These are phyloP conservation scores for Stephania yunnanensis DNA, from an alignment of 164 flowering plant species.

Conservation along the genomic window DNA sequence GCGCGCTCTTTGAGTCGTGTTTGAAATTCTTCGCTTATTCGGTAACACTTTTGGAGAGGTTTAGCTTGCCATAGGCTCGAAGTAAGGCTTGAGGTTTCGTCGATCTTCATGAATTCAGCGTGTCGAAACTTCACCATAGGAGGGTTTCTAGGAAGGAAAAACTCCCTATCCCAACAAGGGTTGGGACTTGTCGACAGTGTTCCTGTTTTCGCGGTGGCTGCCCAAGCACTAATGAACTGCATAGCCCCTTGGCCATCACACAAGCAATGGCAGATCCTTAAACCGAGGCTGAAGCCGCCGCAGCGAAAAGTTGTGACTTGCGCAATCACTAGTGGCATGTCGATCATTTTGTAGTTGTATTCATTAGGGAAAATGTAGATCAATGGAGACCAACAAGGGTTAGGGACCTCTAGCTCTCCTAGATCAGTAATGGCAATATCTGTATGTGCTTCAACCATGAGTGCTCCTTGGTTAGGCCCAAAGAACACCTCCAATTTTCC, in stretches of 20 bases:
- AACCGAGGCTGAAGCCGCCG: conserved; percentile 82
- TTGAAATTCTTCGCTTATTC: conserved; percentile 47
- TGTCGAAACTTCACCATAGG: conserved; percentile 53
- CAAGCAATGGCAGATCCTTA: conserved; percentile 78
- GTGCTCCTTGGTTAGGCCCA: conserved; percentile 55
- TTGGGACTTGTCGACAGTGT: conserved; percentile 27
- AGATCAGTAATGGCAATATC: conserved; percentile 39
- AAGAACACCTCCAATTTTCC: conserved; percentile 77
- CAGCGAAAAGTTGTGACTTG: conserved; percentile 71
- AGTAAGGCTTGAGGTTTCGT: conserved; percentile 56
- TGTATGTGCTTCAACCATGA: conserved; percentile 57
- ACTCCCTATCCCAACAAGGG: conserved; percentile 77
- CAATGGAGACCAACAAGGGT: conserved; percentile 70
- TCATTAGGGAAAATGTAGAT: conserved; percentile 53
- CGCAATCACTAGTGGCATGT: conserved; percentile 77
- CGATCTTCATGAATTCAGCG: conserved; percentile 50
- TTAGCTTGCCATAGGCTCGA: conserved; percentile 37
- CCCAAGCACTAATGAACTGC: conserved; percentile 82
- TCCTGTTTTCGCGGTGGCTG: conserved; percentile 54
- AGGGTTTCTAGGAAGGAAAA: conserved; percentile 56
- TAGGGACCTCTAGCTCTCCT: conserved; percentile 64
- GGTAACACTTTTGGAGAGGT: conserved; percentile 60
- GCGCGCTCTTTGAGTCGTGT: conserved; percentile 37
- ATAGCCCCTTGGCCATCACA: conserved; percentile 94
- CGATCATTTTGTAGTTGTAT: conserved; percentile 53